phyloP scores from a whole-genome alignment of 352 stramenopile genomes.

The Labyrinthula sp. region DNA sequence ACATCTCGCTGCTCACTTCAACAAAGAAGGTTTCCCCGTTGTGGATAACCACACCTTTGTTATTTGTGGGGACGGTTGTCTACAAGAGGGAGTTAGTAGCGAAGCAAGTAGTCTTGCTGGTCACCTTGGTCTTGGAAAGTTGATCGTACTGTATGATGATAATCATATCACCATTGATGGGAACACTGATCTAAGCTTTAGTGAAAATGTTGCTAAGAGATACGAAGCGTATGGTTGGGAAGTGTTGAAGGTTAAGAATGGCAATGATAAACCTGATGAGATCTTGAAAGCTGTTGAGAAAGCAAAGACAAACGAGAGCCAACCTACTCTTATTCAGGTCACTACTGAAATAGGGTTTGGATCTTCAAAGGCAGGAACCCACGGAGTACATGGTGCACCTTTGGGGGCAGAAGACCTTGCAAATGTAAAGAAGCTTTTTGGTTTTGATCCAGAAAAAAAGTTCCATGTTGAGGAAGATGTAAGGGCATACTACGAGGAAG shows the following conservation, averaged over 20 bases:
- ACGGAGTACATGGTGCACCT: constrained; percentile 78
- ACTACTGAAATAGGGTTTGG: constrained; percentile 85
- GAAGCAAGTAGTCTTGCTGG: constrained; percentile 85
- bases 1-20: constrained; percentile 90
- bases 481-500: constrained; percentile 39
- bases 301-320: constrained; percentile 75
- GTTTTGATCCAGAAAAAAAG: constrained; percentile 61
- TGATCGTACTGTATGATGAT: constrained; percentile 98
- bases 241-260: constrained; percentile 74
- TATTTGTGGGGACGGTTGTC: constrained; percentile 92
- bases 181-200: constrained; percentile 79
- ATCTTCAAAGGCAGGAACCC: constrained; percentile 61
- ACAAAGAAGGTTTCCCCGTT: constrained; percentile 72
- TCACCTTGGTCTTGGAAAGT: constrained; percentile 85
- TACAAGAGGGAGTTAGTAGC: constrained; percentile 88
- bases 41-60: constrained; percentile 96
- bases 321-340: constrained; percentile 96
- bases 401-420: constrained; percentile 78
- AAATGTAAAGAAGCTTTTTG: constrained; percentile 63
- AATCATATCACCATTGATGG: constrained; percentile 99
- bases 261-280: constrained; percentile 63
- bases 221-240: constrained; percentile 97
- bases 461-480: constrained; percentile 83
- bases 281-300: constrained; percentile 73
- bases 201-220: constrained; percentile 80